Evolutionary conservation across 768 basidiomycete species (phyloP).

Genomic region (Xerocomus potaroensis): DNA sequence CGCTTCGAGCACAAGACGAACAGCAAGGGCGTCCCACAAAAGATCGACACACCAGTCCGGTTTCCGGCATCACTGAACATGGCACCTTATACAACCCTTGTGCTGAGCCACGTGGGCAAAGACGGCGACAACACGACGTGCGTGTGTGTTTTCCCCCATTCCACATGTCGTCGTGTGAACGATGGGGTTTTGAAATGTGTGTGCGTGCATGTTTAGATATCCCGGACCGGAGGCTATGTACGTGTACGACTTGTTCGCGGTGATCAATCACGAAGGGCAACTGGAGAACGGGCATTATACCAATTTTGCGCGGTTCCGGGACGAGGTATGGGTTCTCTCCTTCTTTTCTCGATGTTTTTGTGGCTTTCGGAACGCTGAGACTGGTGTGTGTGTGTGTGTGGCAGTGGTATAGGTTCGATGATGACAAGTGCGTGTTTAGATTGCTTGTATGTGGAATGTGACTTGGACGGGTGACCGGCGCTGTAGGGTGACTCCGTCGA

Average conservation of each 20-base stretch:
- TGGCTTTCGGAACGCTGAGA: no score
- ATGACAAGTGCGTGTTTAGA: conserved; percentile 75
- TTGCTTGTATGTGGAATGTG: no score
- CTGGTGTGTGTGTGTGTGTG: no score
- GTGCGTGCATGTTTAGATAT: no score
- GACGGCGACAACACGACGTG: conserved; percentile 30
- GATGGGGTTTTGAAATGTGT: no score
- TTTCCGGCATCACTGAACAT: conserved; percentile 86
- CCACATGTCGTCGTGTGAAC: no score
- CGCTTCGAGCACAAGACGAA: conserved; percentile 86
- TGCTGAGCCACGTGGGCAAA: conserved; percentile 48
- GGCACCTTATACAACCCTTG: conserved; percentile 77
- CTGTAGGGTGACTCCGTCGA: conserved; percentile 66
- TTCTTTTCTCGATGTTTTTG: no score
- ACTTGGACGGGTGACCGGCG: neutral
- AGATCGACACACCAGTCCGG: conserved; percentile 78
- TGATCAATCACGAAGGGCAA: conserved; percentile 92
- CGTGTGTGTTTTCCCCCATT: no score
- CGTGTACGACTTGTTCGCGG: conserved; percentile 88
- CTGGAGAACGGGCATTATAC: conserved; percentile 96
- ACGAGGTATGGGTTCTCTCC: no score
- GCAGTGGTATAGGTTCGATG: conserved; percentile 95
- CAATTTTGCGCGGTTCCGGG: conserved; percentile 76
- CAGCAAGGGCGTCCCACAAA: conserved; percentile 70
- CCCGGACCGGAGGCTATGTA: conserved; percentile 67